These are phyloP conservation scores for Apiospora marii DNA, from an alignment of 2,329 filamentous ascomycete species.

Conservation along the genomic window DNA sequence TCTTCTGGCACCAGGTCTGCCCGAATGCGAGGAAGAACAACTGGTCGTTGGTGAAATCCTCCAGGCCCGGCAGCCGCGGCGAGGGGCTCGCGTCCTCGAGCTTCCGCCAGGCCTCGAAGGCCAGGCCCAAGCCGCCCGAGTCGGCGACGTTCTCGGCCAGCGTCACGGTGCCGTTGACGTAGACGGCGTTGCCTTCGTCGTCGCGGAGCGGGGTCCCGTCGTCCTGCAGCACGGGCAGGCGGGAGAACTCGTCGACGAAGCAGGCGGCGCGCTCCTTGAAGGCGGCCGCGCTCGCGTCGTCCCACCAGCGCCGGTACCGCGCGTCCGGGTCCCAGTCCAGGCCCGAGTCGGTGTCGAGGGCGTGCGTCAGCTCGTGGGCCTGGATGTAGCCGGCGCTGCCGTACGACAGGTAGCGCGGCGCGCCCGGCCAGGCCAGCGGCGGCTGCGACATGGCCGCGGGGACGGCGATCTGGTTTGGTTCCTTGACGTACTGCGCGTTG, in stretches of 20 bases:
- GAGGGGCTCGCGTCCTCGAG: constrained; percentile 60
- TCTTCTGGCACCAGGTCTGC: constrained; percentile 65
- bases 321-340: constrained; percentile 71
- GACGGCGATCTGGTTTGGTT: too few relatives aligned
- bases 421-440: too few relatives aligned
- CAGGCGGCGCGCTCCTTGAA: constrained; percentile 69
- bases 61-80: constrained; percentile 65
- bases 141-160: constrained; percentile 77
- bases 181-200: constrained; percentile 22
- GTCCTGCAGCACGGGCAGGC: constrained; percentile 65
- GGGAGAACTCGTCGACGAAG: constrained; percentile 72
- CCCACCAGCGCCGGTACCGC: constrained; percentile 55
- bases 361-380: constrained; percentile 75
- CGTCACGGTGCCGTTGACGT: constrained; percentile 70
- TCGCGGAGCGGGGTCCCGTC: constrained; percentile 59
- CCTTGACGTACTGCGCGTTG: too few relatives aligned
- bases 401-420: constrained; percentile 70
- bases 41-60: constrained; percentile 70
- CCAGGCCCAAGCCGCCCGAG: constrained; percentile 69
- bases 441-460: too few relatives aligned
- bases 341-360: constrained; percentile 69
- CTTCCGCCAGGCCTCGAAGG: constrained; percentile 72
- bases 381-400: constrained; percentile 73
- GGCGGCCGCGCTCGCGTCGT: constrained; percentile 39
- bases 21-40: constrained; percentile 73